phyloP scores from a whole-genome alignment of 768 basidiomycete genomes.

The Calocybe cyanea region DNA sequence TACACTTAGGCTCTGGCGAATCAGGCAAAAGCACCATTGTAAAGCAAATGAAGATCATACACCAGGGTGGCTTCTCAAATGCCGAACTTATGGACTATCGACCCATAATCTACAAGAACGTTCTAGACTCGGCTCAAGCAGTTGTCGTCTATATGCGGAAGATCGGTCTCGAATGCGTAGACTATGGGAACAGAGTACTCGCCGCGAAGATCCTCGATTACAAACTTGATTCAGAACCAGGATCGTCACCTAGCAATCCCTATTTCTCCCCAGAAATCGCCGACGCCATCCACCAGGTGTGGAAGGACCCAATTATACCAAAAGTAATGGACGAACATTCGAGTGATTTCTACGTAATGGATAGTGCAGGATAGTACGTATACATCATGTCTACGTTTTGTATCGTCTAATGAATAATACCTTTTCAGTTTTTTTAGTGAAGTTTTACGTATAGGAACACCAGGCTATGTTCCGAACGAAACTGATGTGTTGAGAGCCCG shows the following conservation, averaged over 20 bases:
- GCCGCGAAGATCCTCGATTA: conserved; percentile 60
- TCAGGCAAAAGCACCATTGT: too few species aligned
- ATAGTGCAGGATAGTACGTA: conserved; percentile 83
- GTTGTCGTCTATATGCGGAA: conserved; percentile 77
- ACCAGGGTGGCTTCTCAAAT: conserved; percentile 74
- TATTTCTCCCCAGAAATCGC: conserved; percentile 69
- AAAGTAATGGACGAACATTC: conserved; percentile 55
- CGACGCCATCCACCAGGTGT: conserved; percentile 62
- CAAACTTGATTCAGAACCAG: too few species aligned
- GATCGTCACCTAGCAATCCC: too few species aligned
- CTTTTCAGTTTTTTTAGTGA: conserved; percentile 75
- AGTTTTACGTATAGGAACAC: conserved; percentile 75
- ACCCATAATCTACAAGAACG: conserved; percentile 72
- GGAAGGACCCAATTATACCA: too few species aligned
- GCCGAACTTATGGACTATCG: conserved; percentile 70
- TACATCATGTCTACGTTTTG: neutral
- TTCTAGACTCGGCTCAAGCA: conserved; percentile 79
- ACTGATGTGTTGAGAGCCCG: conserved; percentile 83
- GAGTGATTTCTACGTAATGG: conserved; percentile 96
- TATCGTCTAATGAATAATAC: neutral
- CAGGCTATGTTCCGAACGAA: conserved; percentile 79
- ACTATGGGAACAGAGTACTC: conserved; percentile 54
- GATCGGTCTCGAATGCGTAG: conserved; percentile 65
- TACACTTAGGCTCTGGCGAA: conserved; percentile 90
- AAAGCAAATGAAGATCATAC: too few species aligned